A percentile compares a stretch with the other conserved stretches of the same genome.
phyloP scores from a whole-genome alignment of 345 rosid genomes.

The Corymbia maculata region DNA sequence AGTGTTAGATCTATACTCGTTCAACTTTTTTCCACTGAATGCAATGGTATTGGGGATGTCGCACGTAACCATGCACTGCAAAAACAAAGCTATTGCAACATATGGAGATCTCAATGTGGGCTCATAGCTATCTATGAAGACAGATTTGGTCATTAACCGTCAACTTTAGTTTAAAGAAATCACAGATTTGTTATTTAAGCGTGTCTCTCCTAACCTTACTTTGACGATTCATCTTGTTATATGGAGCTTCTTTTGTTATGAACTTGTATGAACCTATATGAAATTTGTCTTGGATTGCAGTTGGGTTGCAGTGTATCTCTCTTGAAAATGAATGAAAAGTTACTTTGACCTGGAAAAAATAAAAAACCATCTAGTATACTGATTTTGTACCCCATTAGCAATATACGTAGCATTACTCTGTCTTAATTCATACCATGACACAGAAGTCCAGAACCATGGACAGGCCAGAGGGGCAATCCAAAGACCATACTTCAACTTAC shows the following conservation, averaged over 20 bases:
- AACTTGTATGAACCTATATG: fast-evolving
- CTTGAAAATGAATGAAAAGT: no score
- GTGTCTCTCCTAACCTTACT: fast-evolving
- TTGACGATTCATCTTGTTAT: not conserved
- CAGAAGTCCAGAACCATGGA: not conserved
- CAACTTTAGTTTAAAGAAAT: no score
- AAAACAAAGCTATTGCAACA: not conserved
- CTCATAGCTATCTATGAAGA: no score
- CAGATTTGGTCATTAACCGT: fast-evolving
- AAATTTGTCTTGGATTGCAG: not conserved
- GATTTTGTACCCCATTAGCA: not conserved
- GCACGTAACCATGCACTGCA: not conserved
- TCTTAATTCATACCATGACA: not conserved
- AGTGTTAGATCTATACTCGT: fast-evolving
- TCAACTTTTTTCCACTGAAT: not conserved
- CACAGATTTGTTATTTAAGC: not conserved
- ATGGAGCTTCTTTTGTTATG: fast-evolving
- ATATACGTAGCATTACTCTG: not conserved
- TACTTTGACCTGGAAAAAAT: not conserved
- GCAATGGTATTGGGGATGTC: fast-evolving
- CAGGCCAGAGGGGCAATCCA: not conserved
- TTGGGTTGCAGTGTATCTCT: not conserved
- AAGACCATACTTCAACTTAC: not conserved
- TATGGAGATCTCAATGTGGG: fast-evolving
- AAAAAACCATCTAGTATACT: not conserved